Evolutionary conservation across 495 filamentous ascomycete genomes (phyloP), one percentile per base, ranked within the genome.

Genomic region (Aspergillus kassunensis): DNA sequence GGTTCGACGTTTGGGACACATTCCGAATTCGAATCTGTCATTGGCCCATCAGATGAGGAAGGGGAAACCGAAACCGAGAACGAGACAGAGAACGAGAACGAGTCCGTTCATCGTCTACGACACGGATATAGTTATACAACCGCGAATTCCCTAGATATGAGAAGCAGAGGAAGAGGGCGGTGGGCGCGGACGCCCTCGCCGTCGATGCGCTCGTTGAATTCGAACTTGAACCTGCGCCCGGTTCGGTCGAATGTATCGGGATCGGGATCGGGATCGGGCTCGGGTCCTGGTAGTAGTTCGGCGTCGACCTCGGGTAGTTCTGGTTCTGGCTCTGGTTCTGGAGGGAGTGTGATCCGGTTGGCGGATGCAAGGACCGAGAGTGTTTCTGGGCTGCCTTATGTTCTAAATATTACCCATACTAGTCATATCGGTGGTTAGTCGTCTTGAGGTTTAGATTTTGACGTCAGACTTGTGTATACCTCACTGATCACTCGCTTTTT

Each of bases 21-120:
- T 19, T 35, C 44, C 2, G 71, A 72, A 46, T 76, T 71, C 0
- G 25, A 72, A 46, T 76, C 73, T 0, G 25, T 69, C 11, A 72
- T 75, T 16, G 73, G 70, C 7, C 67, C 70, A 0, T 75, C 71
- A 7, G 71, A 74, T 15, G 73, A 75, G 53, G 73, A 75, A 45
- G 71, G 73, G 13, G 69, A 74, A 34, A 75, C 73, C 1, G 73
- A 76, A 53, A 69, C 68, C 10, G 60, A 46, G 3, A 46, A 29
- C n/a, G 69, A 74, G 37, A 75, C 73, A 1, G 73, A 76, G 54
- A 69, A 67, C 10, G 60, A 46, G 3, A 46, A 29, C 0, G 44
- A 29, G 13, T 29, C 41, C 2, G 8, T 24, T 16, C 41, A 18
- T 29, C 25, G 20, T 43, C 41, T 6, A 12, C 41, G 67, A 19